Base-by-base conservation (phyloP, 495 filamentous ascomycete species). In the Mycothermus thermophilus region DNA sequence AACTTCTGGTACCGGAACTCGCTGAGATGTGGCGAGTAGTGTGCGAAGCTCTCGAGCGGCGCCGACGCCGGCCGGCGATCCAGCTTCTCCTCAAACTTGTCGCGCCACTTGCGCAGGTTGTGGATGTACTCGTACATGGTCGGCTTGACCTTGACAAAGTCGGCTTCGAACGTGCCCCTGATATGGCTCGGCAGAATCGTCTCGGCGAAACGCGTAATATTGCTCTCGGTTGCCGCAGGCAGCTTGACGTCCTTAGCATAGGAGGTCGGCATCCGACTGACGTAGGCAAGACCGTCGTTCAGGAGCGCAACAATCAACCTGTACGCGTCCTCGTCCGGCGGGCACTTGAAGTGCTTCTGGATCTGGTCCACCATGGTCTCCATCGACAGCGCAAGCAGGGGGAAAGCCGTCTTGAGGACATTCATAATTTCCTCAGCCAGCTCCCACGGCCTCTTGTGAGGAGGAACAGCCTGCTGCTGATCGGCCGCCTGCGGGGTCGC, bases 351-450 rank as follows among this genome's bases (percentile, higher is more conserved):
- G 58, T 96, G 79, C 67, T 94, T 95, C 56, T 82, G 75, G 43
- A 96, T 94, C 58, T 94, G 85, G 50, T 99, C 92, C 20, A 94
- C 85, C 88, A 99, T 96, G 1, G 87, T 92, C 61, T 99, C 92
- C 87, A 99, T 95, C 2, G 90, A 96, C 22, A 95, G 63, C 3
- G 90, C 88, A 40, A 99, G 76, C 25, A 99, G 66, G 13, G 92
- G 92, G 63, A 95, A 96, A 0, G 86, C 86, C 10, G 87, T 94
- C 64, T 96, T 95, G 30, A 99, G 73, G 19, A 79, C 76, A 22
- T 81, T 79, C 71, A 90, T 84, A 37, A 96, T 86, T 54, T 96
- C 88, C 37, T 99, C 92, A 0, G 83, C 83, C 46, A 87, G 77
- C 50, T 99, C 92, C 90, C 90, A 96, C 2, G 92, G 77, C 22